Evolutionary conservation across 805 yeast genomes (phyloP).

Genomic region (Wickerhamiella dianesei): DNA sequence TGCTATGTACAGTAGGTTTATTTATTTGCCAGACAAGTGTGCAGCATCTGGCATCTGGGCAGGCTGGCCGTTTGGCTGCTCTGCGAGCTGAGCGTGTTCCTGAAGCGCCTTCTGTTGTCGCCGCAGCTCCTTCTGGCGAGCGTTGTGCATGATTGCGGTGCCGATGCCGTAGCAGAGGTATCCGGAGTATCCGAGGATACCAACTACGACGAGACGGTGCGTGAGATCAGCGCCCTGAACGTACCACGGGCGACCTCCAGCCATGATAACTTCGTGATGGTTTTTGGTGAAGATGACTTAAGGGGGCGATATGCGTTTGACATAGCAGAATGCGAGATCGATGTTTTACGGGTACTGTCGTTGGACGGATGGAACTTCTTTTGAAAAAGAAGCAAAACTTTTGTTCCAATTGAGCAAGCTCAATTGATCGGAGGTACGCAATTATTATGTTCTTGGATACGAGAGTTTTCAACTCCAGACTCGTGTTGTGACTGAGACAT

Average conservation of each 20-base stretch:
- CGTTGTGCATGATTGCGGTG: slow-evolving; percentile 8
- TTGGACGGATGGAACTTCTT: too few relatives aligned
- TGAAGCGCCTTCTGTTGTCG: slow-evolving; percentile 8
- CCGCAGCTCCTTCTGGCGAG: slow-evolving; percentile 8
- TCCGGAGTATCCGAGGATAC: slow-evolving; percentile 43
- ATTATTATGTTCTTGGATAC: too few relatives aligned
- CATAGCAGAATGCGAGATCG: not conserved
- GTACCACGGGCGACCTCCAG: slow-evolving; percentile 48
- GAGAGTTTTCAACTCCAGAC: too few relatives aligned
- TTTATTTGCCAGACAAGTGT: not conserved
- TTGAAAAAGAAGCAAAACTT: too few relatives aligned
- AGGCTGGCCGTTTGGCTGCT: not conserved
- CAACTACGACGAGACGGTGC: slow-evolving; percentile 58
- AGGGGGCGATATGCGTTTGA: not conserved
- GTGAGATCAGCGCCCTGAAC: slow-evolving; percentile 56
- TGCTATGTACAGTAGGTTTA: too few relatives aligned
- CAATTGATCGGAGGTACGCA: too few relatives aligned
- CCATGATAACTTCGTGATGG: not conserved
- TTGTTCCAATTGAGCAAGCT: too few relatives aligned
- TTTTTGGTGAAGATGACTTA: not conserved
- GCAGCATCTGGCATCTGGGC: not conserved
- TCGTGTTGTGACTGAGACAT: too few relatives aligned
- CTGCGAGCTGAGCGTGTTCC: not conserved
- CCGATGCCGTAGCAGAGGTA: slow-evolving; percentile 19
- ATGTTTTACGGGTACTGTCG: too few relatives aligned